These are phyloP conservation scores for Suillus ampliporus DNA, from an alignment of 768 basidiomycete species.

Conservation along the genomic window DNA sequence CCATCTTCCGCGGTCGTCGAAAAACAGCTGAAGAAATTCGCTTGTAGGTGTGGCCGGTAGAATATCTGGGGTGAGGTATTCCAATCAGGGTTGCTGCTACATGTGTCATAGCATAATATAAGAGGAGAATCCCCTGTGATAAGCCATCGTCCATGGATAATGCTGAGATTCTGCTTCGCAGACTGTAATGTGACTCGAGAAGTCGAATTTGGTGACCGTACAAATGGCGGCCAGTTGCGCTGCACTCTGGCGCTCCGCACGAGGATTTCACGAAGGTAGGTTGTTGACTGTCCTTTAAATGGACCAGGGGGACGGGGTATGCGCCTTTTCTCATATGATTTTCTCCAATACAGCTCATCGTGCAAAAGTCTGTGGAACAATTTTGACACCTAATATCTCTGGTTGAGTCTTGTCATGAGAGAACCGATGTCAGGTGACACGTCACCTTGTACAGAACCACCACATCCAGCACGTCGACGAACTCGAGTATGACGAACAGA, in stretches of 20 bases:
- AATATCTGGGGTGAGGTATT: slow-evolving; percentile 3
- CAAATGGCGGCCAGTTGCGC: slow-evolving; percentile 15
- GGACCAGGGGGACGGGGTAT: slow-evolving; percentile 17
- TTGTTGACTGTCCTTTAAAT: slow-evolving; percentile 1
- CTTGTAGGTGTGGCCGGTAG: slow-evolving; percentile 13
- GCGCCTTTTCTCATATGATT: slow-evolving; percentile 3
- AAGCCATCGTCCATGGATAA: slow-evolving; percentile 15
- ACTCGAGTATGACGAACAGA: slow-evolving; percentile 13
- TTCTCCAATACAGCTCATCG: slow-evolving; percentile 14
- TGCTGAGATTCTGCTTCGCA: background rate
- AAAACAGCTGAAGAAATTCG: slow-evolving; percentile 14
- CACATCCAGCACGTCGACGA: slow-evolving; percentile 9
- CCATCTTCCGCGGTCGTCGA: slow-evolving; percentile 9
- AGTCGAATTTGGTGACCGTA: background rate
- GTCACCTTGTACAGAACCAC: slow-evolving; percentile 7
- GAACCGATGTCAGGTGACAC: background rate
- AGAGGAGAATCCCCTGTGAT: slow-evolving; percentile 9
- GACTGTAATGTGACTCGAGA: background rate
- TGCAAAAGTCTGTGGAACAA: slow-evolving; percentile 8
- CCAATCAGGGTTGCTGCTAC: background rate
- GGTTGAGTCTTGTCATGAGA: background rate
- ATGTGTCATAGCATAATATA: slow-evolving; percentile 9
- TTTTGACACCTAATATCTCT: slow-evolving; percentile 13
- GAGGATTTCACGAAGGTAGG: slow-evolving; percentile 8
- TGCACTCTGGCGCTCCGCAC: slow-evolving; percentile 12